Conservation (phyloP, 805 yeast genomes). For the Maudiozyma turicensis region DNA sequence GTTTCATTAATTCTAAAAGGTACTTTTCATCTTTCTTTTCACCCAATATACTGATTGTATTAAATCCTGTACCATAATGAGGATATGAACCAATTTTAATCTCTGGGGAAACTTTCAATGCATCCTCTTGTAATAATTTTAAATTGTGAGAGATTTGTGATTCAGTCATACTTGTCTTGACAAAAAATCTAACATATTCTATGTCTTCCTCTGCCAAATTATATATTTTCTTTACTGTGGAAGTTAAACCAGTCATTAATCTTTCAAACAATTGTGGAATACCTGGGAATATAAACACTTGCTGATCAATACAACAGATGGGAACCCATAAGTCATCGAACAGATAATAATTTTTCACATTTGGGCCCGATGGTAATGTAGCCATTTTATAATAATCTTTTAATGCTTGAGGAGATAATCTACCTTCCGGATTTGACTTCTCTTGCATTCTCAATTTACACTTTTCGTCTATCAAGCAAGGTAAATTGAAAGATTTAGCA, state of each 20-base stretch:
- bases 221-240: conserved; percentile 30
- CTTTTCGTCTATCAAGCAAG: conserved; percentile 41
- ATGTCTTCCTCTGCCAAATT: conserved; percentile 26
- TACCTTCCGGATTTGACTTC: conserved; percentile 32
- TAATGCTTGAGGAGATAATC: conserved; percentile 35
- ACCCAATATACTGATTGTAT: conserved; percentile 70
- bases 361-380: conserved; percentile 47
- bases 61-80: conserved; percentile 52
- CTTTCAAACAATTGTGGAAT: conserved; percentile 64
- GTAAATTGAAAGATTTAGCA: conserved; percentile 53
- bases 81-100: conserved; percentile 83
- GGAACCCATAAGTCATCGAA: conserved; percentile 72
- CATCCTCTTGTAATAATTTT: conserved; percentile 39
- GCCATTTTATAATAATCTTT: conserved; percentile 74
- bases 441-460: conserved; percentile 52
- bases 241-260: conserved; percentile 39
- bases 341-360: conserved; percentile 39
- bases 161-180: conserved; percentile 53
- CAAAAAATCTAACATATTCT: conserved; percentile 40
- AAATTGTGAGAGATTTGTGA: conserved; percentile 61
- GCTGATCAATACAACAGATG: conserved; percentile 53
- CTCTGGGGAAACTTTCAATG: conserved; percentile 21
- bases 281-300: conserved; percentile 72
- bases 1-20: conserved; percentile 38
- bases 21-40: conserved; percentile 30